These are phyloP conservation scores for Fusarium mangiferae DNA, from an alignment of 2,329 filamentous ascomycete species.

Conservation along the genomic window DNA sequence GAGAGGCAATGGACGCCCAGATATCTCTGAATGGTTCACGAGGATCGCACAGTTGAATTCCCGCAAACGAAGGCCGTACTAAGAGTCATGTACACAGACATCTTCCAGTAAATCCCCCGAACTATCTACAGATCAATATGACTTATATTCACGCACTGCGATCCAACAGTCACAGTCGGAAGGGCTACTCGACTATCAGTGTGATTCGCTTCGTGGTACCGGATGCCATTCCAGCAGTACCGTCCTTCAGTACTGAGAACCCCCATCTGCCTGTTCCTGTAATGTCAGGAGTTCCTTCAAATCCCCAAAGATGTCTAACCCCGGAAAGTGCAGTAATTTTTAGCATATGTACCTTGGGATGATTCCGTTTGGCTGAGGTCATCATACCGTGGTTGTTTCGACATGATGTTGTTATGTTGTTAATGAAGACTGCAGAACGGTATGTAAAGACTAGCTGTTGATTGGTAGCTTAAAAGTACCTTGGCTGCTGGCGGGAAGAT, in stretches of 20 bases:
- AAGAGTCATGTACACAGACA: not conserved
- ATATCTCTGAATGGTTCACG: conserved; percentile 52
- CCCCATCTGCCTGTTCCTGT: not conserved
- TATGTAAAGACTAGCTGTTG: conserved; percentile 13
- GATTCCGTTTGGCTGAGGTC: not conserved
- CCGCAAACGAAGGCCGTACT: not conserved
- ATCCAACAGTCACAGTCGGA: not conserved
- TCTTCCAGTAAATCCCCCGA: not conserved
- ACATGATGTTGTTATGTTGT: not conserved
- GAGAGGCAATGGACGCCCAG: conserved; percentile 53
- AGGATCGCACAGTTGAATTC: not conserved
- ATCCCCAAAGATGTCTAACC: conserved; percentile 9
- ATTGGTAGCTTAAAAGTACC: conserved; percentile 10
- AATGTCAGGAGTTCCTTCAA: not conserved
- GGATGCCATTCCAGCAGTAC: conserved; percentile 23
- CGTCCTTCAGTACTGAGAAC: not conserved
- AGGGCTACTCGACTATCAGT: not conserved
- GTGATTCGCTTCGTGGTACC: conserved; percentile 34
- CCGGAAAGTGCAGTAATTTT: conserved; percentile 21
- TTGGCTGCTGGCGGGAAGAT: not conserved
- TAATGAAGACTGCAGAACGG: not conserved
- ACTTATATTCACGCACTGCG: not conserved
- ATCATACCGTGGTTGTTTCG: not conserved
- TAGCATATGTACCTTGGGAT: not conserved
- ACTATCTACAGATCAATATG: not conserved